Base-by-base conservation (phyloP, 2,329 filamentous ascomycete species). In the Eurotiales sp. region DNA sequence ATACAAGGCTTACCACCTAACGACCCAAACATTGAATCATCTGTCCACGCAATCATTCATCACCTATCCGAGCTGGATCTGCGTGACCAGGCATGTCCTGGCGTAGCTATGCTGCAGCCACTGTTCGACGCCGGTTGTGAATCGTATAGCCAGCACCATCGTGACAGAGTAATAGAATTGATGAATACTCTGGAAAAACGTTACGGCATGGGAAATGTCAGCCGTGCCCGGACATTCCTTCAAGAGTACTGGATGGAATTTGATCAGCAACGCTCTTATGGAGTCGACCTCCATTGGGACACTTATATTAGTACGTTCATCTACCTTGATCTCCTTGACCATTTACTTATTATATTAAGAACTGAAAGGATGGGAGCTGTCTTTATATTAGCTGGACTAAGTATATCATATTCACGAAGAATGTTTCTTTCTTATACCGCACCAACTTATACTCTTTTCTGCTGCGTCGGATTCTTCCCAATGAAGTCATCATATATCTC, bases 401-500 rank as follows among this genome's bases (percentile, higher is more conserved):
- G 8, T 6, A 34, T 15, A 5, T 15, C 4, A 17, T 14, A 36
- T 12, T 32, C 29, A 32, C 10, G 29, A 6, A 36, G 7, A 36
- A 14, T 36, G 5, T 29, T 29, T 11, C 25, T 29, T 29, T 29
- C 25, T 29, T 29, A 29, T 6, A 11, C 11, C 25, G 6, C 6
- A 29, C 11, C 25, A 29, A 29, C 6, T 29, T 11, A 29, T 29
- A 29, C 25, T 29, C 6, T 29, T 29, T 29, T 29, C 25, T 29
- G 25, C 25, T 29, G 6, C 25, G 25, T 36, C 6, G 34, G 15
- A 53, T 84, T 86, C 66, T 79, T 84, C 52, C 73, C 77, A 72
- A 88, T 89, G 66, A 89, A 90, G 32, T 88, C 82, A 61, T 88
- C 84, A 25, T 76, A 81, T 71, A 90, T 87, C 62, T 87, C 77